Evolutionary conservation across 495 filamentous ascomycete genomes (phyloP).

Genomic region (Neurospora discreta): DNA sequence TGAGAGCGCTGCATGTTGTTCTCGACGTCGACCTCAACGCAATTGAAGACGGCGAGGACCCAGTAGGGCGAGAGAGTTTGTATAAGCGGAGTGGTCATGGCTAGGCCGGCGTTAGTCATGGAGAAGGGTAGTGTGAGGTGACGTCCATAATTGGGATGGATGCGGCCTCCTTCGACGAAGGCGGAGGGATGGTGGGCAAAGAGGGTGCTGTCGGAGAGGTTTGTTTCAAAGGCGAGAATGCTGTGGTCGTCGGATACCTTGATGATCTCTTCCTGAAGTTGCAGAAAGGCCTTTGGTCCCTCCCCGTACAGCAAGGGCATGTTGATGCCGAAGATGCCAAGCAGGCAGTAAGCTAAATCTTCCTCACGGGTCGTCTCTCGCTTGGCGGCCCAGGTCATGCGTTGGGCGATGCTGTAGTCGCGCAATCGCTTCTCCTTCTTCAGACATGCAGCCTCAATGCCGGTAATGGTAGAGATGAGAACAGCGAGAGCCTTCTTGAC

Average conservation of each 20-base stretch:
- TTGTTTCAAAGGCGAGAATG: conserved; percentile 12
- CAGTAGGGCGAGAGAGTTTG: conserved; percentile 18
- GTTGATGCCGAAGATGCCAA: conserved; percentile 33
- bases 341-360: conserved; percentile 32
- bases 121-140: conserved; percentile 12
- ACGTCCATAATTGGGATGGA: conserved; percentile 7
- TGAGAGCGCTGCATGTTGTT: conserved; percentile 5
- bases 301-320: conserved; percentile 39
- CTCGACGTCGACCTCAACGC: conserved; percentile 8
- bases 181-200: conserved; percentile 13
- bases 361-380: conserved; percentile 22
- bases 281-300: conserved; percentile 16
- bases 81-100: conserved; percentile 15
- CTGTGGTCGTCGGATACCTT: conserved; percentile 13
- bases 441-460: conserved; percentile 17
- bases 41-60: conserved; percentile 17
- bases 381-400: conserved; percentile 30
- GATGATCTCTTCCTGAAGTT: conserved; percentile 21
- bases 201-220: conserved; percentile 7
- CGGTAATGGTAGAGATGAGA: conserved; percentile 18
- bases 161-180: conserved; percentile 1
- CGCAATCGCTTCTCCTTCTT: conserved; percentile 3
- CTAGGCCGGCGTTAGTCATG: conserved; percentile 18
- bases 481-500: conserved; percentile 13
- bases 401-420: conserved; percentile 19